These are phyloP conservation scores for Sporisorium graminicola DNA, from an alignment of 1,284 basidiomycete genomes.

Conservation along the genomic window DNA sequence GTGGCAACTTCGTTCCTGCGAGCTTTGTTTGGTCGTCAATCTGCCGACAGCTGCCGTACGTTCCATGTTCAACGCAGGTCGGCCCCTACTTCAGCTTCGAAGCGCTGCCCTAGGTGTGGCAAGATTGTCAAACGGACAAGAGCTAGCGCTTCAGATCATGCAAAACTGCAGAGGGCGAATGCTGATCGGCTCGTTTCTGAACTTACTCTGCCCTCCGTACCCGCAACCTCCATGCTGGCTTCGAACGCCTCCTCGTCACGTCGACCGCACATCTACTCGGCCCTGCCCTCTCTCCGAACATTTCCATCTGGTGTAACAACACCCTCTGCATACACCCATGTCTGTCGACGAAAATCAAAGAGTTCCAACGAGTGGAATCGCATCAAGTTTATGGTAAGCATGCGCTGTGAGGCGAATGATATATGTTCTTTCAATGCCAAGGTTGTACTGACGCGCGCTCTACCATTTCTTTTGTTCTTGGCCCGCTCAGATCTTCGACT, in stretches of 20 bases:
- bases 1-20: conserved; percentile 19
- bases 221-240: background rate
- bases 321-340: conserved; percentile 65
- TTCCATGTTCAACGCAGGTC: background rate
- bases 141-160: background rate
- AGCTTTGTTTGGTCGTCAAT: conserved; percentile 15
- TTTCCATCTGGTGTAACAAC: conserved; percentile 34
- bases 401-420: background rate
- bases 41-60: background rate
- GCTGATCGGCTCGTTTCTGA: conserved; percentile 23
- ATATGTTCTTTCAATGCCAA: background rate
- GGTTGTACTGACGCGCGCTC: background rate
- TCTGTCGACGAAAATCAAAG: conserved; percentile 77
- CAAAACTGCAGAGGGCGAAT: conserved; percentile 8
- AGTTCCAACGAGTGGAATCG: conserved; percentile 75
- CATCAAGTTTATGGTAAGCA: conserved; percentile 76
- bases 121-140: conserved; percentile 22
- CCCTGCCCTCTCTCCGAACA: conserved; percentile 8
- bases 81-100: background rate
- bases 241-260: conserved; percentile 4
- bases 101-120: conserved; percentile 30
- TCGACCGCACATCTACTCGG: conserved; percentile 20
- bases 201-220: conserved; percentile 13
- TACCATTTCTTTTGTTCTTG: background rate
- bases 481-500: conserved; percentile 75